These are phyloP conservation scores for Erigeron canadensis DNA, from an alignment of 129 eudicot species.

Conservation along the genomic window DNA sequence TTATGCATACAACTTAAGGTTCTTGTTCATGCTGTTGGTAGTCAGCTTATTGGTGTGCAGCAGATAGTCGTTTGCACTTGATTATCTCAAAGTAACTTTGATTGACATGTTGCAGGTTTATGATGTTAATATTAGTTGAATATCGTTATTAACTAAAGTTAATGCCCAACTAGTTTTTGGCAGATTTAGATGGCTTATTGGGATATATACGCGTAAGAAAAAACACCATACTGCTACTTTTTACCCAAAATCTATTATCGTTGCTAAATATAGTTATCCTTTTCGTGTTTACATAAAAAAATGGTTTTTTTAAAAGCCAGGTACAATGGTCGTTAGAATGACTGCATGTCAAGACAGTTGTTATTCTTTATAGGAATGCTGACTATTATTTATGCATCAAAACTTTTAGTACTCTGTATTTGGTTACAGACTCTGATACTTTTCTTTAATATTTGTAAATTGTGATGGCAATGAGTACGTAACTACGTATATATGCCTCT, in stretches of 20 bases:
- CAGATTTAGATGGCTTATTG: background rate
- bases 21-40: background rate
- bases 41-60: no score
- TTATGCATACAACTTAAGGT: background rate
- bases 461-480: background rate
- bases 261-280: background rate
- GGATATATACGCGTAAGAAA: background rate
- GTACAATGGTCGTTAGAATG: background rate
- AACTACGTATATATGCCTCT: no score
- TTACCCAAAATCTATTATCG: background rate
- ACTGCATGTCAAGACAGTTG: background rate
- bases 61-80: background rate
- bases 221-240: background rate
- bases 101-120: background rate
- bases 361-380: background rate
- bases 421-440: background rate
- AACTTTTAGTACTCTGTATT: background rate
- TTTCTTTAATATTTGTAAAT: background rate
- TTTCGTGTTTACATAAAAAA: background rate
- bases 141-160: background rate
- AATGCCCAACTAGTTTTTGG: background rate
- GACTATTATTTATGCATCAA: background rate
- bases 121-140: slow-evolving; percentile 1
- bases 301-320: background rate
- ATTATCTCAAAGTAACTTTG: background rate